Base-by-base conservation (phyloP, 1,284 basidiomycete species). In the Abortiporus biennis region DNA sequence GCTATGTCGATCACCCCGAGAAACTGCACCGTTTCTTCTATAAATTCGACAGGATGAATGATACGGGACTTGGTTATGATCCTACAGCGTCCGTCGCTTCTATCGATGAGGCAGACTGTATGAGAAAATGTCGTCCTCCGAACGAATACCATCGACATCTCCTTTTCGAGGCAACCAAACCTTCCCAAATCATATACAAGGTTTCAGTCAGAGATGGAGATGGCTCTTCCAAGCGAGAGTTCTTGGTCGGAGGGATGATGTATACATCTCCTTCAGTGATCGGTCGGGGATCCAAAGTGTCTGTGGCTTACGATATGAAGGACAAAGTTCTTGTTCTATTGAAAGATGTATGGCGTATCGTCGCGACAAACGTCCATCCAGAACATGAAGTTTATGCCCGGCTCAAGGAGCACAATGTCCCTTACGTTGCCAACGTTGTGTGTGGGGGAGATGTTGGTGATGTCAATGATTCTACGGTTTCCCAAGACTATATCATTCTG, bases 361-460 rank as follows among this genome's bases (percentile, higher is more conserved):
- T 9, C 6, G n/a, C 32, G 8, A 15, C n/a, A 6, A 17, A 34
- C 15, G 15, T 34, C 6, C 32, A 8, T 34, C 8, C 15, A 6
- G 32, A 34, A 17, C 32, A 15, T 16, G 32, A 34, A 13, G 32
- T 34, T 17, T 34, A 34, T 17, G 6, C 9, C 6, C 9, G 15
- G 6, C 32, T 34, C 19, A 17, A 34, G 15, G n/a, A 6, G 32
- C 6, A 34, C 15, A 34, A 34, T 6, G 15, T 34, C 8, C 33
- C 30, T 12, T 3, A 27, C 25, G 25, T 13, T 21, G 19, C 29
- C 47, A 40, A 46, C 27, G 20, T 66, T 57, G 22, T 54, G 54
- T 25, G 68, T 62, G 22, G 74, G 6, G 32, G 32, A 9, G 32
- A 34, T 17, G 9, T 34, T 6, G n/a, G n/a, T n/a, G n/a, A n/a